phyloP scores from a whole-genome alignment of 306 rosid species.

The Cucumis melo region DNA sequence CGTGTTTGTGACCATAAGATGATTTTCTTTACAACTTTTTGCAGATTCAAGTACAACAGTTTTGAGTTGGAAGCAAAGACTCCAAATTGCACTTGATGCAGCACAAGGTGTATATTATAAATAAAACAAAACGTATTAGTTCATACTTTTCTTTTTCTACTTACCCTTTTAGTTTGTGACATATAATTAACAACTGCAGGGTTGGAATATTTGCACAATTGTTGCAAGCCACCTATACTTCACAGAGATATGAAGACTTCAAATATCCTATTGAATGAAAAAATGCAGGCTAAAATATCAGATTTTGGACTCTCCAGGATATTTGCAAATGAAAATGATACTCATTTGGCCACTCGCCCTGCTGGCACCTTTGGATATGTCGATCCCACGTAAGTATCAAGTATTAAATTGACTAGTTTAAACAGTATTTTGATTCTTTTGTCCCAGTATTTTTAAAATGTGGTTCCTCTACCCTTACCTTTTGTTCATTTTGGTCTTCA shows the following conservation, averaged over 20 bases:
- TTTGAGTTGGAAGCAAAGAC: constrained; percentile 16
- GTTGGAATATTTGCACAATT: constrained; percentile 15
- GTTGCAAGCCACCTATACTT: constrained; percentile 11
- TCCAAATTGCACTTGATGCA: constrained; percentile 12
- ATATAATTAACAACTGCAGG: not conserved
- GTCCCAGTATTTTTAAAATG: too few relatives aligned
- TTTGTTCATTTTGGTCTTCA: too few relatives aligned
- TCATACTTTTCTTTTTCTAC: not conserved
- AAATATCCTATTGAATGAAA: constrained; percentile 15
- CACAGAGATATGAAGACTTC: constrained; percentile 15
- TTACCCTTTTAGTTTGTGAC: not conserved
- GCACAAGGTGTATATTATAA: constrained; percentile 10
- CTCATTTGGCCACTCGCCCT: constrained; percentile 10
- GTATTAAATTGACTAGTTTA: not conserved
- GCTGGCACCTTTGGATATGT: constrained; percentile 20
- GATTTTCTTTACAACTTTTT: not conserved
- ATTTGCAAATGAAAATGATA: not conserved
- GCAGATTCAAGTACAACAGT: constrained; percentile 3
- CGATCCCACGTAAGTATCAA: constrained; percentile 15
- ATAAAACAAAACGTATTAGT: not conserved
- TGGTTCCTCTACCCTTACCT: too few relatives aligned
- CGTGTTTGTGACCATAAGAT: not conserved
- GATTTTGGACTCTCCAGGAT: constrained; percentile 17
- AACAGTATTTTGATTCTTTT: too few relatives aligned
- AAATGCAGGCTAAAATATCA: constrained; percentile 20